phyloP scores from a whole-genome alignment of 78 protist species.

The Dictyostelium discoideum region DNA sequence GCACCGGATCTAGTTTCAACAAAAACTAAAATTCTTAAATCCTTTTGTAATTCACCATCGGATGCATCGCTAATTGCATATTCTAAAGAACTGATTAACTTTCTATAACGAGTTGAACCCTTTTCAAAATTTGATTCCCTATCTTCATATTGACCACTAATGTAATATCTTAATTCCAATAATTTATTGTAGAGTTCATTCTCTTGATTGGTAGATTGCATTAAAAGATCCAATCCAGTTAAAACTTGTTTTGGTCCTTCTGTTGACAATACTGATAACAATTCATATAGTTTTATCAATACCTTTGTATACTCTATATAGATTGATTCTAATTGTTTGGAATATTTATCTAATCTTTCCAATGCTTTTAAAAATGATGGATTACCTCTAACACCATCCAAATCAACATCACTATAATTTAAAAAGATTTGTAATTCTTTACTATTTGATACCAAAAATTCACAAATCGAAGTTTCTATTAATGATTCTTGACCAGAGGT shows the following conservation, averaged over 20 bases:
- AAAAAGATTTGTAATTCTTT: not conserved
- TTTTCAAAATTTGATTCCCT: not conserved
- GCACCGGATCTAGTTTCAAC: constrained; percentile 22
- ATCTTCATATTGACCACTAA: not conserved
- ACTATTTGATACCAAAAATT: not conserved
- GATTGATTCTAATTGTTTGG: not conserved
- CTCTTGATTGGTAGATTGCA: not conserved
- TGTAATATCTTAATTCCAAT: not conserved
- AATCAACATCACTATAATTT: not conserved
- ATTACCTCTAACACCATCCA: not conserved
- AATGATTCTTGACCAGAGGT: not conserved
- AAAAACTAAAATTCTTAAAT: not conserved
- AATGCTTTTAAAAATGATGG: not conserved
- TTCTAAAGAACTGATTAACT: not conserved
- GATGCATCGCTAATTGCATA: not conserved
- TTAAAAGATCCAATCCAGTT: not conserved
- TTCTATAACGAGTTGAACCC: not conserved
- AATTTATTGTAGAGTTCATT: not conserved
- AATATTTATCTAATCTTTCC: not conserved
- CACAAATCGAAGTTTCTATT: not conserved
- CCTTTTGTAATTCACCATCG: not conserved
- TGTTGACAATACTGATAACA: not conserved
- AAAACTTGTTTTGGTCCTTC: not conserved
- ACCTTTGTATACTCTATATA: not conserved
- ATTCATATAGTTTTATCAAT: not conserved